These are phyloP conservation scores for Sindora glabra DNA, from an alignment of 306 rosid genomes.

Conservation along the genomic window DNA sequence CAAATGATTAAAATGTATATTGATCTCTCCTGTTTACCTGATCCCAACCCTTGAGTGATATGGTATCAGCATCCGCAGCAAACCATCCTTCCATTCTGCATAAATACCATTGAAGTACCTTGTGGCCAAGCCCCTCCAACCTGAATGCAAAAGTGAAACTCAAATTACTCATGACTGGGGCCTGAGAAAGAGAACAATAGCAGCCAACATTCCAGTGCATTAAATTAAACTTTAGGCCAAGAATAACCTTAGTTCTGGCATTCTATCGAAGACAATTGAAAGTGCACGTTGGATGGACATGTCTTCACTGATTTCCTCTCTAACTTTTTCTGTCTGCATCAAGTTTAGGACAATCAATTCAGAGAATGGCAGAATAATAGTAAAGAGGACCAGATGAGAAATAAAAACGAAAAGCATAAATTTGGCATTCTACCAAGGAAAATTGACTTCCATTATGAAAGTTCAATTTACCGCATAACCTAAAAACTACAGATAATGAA, in stretches of 20 bases:
- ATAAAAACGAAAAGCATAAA: not conserved
- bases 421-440: too few relatives aligned
- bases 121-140: conserved; percentile 84
- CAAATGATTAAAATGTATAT: not conserved
- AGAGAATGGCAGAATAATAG: conserved; percentile 12
- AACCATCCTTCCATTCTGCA: conserved; percentile 99
- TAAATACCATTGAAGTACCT: conserved; percentile 95
- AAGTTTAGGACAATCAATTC: conserved; percentile 10
- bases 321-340: conserved; percentile 62
- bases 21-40: conserved; percentile 41
- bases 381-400: not conserved
- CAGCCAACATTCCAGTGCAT: not conserved
- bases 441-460: not conserved
- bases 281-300: conserved; percentile 77
- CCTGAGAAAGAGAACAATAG: not conserved
- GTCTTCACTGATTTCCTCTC: conserved; percentile 64
- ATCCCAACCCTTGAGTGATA: conserved; percentile 90
- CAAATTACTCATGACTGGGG: conserved; percentile 6
- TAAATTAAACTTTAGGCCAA: not conserved
- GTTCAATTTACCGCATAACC: not conserved
- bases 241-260: conserved; percentile 66
- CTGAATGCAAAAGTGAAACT: conserved; percentile 32
- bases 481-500: not conserved
- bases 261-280: conserved; percentile 72
- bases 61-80: conserved; percentile 91